Percentiles rank a stretch among this genome's conserved stretches.
phyloP scores from a whole-genome alignment of 2,329 filamentous ascomycete species.

The Lachnellula hyalina region DNA sequence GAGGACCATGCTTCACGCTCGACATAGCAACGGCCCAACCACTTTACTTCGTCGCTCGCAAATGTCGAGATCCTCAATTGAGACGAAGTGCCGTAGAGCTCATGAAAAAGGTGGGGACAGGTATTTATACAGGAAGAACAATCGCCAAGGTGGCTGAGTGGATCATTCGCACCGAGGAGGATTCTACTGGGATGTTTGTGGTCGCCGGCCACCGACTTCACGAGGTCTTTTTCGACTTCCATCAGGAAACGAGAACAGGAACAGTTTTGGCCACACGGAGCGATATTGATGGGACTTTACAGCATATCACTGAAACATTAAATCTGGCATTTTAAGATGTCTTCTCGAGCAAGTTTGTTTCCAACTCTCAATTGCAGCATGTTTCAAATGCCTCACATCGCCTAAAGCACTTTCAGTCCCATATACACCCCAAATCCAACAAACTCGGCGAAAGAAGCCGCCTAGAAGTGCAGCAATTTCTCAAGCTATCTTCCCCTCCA shows the following conservation, averaged over 20 bases:
- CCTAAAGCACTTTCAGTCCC: too few relatives aligned
- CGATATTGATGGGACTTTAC: neutral
- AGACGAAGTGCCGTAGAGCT: constrained; percentile 1
- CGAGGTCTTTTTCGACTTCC: constrained; percentile 6
- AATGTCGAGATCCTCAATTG: constrained; percentile 6
- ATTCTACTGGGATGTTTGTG: neutral
- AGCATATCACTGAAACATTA: neutral
- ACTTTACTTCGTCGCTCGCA: constrained; percentile 3
- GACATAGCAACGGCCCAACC: constrained; percentile 5
- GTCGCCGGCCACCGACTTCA: neutral
- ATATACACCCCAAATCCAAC: too few relatives aligned
- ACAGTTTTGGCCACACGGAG: constrained; percentile 1
- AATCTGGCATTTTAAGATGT: neutral
- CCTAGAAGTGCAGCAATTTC: too few relatives aligned
- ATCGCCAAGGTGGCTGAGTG: constrained; percentile 4
- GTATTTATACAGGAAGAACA: constrained; percentile 3
- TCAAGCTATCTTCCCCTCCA: too few relatives aligned
- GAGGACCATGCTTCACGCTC: constrained; percentile 5
- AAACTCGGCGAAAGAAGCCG: too few relatives aligned
- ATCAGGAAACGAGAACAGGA: neutral
- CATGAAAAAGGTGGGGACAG: constrained; percentile 6
- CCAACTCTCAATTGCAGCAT: too few relatives aligned
- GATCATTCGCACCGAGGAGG: constrained; percentile 4
- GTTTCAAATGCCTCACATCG: too few relatives aligned
- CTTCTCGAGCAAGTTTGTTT: too few relatives aligned